A percentile compares a stretch with the other conserved stretches of the same genome.
phyloP scores from a whole-genome alignment of 2,329 filamentous ascomycete genomes.

The Fusarium musae region DNA sequence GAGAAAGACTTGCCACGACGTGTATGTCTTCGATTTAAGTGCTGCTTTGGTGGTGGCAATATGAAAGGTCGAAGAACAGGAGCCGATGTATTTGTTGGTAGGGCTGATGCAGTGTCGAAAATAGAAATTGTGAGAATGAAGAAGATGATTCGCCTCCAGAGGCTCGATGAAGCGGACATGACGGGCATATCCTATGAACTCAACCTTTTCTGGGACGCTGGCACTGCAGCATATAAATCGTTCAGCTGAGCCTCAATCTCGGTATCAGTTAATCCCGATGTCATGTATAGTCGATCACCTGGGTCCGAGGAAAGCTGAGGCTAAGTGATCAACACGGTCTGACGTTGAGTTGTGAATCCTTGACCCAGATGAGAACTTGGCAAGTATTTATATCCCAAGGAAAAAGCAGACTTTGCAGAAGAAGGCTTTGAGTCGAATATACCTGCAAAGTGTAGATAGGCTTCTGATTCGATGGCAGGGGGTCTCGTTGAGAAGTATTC shows the following conservation, averaged over 20 bases:
- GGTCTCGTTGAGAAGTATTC: not conserved
- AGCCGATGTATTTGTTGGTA: conserved; percentile 5
- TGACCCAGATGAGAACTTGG: conserved; percentile 15
- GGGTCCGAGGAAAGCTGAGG: conserved; percentile 15
- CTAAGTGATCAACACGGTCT: conserved; percentile 32
- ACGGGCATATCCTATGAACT: conserved; percentile 10
- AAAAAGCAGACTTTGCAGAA: not conserved
- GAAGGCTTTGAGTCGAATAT: not conserved
- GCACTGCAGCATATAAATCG: conserved; percentile 19
- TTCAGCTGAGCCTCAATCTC: conserved; percentile 34
- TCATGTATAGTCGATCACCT: conserved; percentile 36
- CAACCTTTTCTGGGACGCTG: not conserved
- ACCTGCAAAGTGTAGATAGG: not conserved
- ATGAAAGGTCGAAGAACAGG: conserved; percentile 4
- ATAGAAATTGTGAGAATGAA: conserved; percentile 11
- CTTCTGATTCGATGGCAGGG: not conserved
- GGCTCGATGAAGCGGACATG: conserved; percentile 17
- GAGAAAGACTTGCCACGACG: conserved; percentile 8
- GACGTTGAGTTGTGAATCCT: conserved; percentile 33
- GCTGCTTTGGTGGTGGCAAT: conserved; percentile 11
- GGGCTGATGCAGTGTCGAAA: not conserved
- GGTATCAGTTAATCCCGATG: conserved; percentile 35
- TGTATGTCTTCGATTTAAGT: conserved; percentile 25
- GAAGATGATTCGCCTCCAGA: conserved; percentile 15
- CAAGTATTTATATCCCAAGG: not conserved